A percentile compares a stretch with the other conserved stretches of the same genome.
Evolutionary conservation across 1,284 basidiomycete species (phyloP).

Genomic region (Coniferiporia weirii): DNA sequence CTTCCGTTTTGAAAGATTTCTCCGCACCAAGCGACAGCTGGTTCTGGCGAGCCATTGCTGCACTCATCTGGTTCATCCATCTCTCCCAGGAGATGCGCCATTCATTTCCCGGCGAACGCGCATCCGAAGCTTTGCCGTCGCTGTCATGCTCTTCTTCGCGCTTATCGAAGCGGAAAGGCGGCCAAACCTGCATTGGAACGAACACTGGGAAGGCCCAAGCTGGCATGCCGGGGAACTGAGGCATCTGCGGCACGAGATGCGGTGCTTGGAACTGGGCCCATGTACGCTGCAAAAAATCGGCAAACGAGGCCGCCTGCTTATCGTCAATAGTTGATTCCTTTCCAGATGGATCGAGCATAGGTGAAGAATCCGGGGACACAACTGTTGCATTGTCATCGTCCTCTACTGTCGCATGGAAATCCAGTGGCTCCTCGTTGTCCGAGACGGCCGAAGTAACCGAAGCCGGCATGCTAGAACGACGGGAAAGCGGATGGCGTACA

Average conservation of each 20-base stretch:
- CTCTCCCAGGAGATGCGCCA: constrained; percentile 68
- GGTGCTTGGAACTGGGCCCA: constrained; percentile 63
- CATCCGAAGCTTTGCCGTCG: constrained; percentile 29
- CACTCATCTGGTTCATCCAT: constrained; percentile 53
- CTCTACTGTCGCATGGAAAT: constrained; percentile 1
- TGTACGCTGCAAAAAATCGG: constrained; percentile 70
- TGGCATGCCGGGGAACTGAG: constrained; percentile 33
- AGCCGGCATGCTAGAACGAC: constrained; percentile 13
- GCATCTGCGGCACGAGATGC: constrained; percentile 49
- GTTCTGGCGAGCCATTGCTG: constrained; percentile 35
- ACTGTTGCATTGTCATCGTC: constrained; percentile 19
- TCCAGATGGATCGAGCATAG: constrained; percentile 4
- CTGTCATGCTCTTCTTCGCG: constrained; percentile 30
- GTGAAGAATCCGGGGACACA: constrained; percentile 14
- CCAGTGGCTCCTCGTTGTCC: constrained; percentile 14
- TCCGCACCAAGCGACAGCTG: constrained; percentile 52
- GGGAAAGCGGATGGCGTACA: constrained; percentile 18
- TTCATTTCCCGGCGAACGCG: constrained; percentile 41
- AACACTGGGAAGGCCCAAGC: constrained; percentile 75
- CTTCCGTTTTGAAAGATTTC: constrained; percentile 25
- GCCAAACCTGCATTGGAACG: constrained; percentile 65
- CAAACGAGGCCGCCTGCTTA: constrained; percentile 64
- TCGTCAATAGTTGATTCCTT: constrained; percentile 31
- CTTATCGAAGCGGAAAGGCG: constrained; percentile 52
- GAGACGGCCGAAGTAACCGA: constrained; percentile 17